Conservation (phyloP, 1,139 yeast species). For the Hansenula sp. region DNA sequence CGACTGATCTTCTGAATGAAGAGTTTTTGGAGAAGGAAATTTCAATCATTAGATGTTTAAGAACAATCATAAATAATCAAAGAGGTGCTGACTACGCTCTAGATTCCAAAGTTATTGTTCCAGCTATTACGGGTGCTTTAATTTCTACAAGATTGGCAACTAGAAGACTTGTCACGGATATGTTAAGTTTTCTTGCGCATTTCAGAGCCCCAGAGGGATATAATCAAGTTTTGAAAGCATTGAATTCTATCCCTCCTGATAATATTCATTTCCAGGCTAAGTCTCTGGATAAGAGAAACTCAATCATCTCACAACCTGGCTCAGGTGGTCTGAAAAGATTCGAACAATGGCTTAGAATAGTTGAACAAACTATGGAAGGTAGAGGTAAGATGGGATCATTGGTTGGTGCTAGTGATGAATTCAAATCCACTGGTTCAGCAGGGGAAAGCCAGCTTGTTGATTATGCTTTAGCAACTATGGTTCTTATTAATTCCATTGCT, state of each 20-base stretch:
- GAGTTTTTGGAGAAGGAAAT: slow-evolving; percentile 51
- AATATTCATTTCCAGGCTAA: slow-evolving; percentile 52
- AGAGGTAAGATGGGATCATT: slow-evolving; percentile 85
- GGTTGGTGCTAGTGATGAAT: slow-evolving; percentile 93
- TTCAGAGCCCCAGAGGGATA: slow-evolving; percentile 52
- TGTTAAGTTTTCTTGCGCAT: slow-evolving; percentile 52
- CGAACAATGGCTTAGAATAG: slow-evolving; percentile 80
- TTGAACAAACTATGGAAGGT: slow-evolving; percentile 76
- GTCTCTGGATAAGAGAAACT: slow-evolving; percentile 29
- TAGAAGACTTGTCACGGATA: slow-evolving; percentile 77
- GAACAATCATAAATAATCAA: slow-evolving; percentile 51
- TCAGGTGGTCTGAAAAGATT: slow-evolving; percentile 46
- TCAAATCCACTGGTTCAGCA: slow-evolving; percentile 42
- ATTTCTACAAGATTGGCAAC: slow-evolving; percentile 65
- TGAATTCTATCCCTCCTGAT: slow-evolving; percentile 57
- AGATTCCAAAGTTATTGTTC: slow-evolving; percentile 45
- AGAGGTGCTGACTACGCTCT: slow-evolving; percentile 56
- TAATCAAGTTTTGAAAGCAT: slow-evolving; percentile 57
- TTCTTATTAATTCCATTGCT: slow-evolving; percentile 70
- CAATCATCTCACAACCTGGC: slow-evolving; percentile 24
- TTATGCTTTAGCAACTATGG: slow-evolving; percentile 74
- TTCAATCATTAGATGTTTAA: slow-evolving; percentile 57
- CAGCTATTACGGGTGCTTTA: slow-evolving; percentile 57
- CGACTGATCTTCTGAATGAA: slow-evolving; percentile 24
- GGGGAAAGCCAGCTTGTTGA: slow-evolving; percentile 75